These are phyloP conservation scores for Casuarina glauca DNA, from an alignment of 306 rosid genomes.

Conservation along the genomic window DNA sequence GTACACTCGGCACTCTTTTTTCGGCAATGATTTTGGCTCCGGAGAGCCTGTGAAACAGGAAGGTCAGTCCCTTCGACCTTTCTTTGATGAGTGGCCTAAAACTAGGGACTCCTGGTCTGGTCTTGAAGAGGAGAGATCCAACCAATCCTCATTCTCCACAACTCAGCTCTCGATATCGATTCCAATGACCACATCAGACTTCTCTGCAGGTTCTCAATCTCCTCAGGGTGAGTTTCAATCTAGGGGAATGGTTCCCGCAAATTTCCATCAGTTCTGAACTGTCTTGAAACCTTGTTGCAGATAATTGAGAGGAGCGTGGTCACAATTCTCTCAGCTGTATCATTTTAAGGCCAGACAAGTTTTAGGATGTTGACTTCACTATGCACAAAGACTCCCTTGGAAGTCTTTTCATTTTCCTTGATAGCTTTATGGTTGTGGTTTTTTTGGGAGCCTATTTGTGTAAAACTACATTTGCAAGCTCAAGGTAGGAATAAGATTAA, in stretches of 20 bases:
- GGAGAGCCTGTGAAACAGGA: slow-evolving; percentile 41
- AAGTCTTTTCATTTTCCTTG: slow-evolving; percentile 6
- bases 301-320: slow-evolving; percentile 30
- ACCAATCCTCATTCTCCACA: slow-evolving; percentile 47
- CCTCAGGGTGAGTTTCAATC: slow-evolving; percentile 39
- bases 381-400: slow-evolving; percentile 2
- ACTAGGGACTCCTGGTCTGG: slow-evolving; percentile 48
- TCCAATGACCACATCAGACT: slow-evolving; percentile 43
- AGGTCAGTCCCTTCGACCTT: slow-evolving; percentile 49
- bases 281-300: slow-evolving; percentile 19
- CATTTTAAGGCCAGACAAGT: not conserved
- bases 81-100: slow-evolving; percentile 52
- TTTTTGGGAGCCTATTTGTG: slow-evolving; percentile 19
- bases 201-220: slow-evolving; percentile 40
- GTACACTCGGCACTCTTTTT: slow-evolving; percentile 34
- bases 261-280: slow-evolving; percentile 6
- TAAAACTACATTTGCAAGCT: slow-evolving; percentile 15
- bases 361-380: not conserved
- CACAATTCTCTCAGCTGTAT: slow-evolving; percentile 9
- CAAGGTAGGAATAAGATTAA: slow-evolving; percentile 17
- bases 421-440: slow-evolving; percentile 11
- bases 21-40: slow-evolving; percentile 25
- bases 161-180: slow-evolving; percentile 55
- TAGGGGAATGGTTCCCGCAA: not conserved
- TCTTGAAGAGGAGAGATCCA: slow-evolving; percentile 48